These are phyloP conservation scores for Gracilaria domingensis DNA, from an alignment of 23 red algal genomes.

Conservation along the genomic window DNA sequence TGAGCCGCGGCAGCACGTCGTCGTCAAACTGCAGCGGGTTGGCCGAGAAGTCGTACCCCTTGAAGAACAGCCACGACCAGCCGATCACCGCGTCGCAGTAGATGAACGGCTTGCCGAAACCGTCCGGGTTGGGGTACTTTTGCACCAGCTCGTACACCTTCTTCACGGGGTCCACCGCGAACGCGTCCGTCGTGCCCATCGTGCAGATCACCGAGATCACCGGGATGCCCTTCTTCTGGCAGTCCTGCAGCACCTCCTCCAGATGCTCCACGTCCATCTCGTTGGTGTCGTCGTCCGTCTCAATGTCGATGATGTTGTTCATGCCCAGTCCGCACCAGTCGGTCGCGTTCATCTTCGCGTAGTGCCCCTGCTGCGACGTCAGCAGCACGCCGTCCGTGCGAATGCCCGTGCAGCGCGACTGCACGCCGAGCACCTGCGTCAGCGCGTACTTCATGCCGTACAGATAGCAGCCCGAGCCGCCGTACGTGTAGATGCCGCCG, in stretches of 20 bases:
- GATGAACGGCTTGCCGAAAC: slow-evolving; percentile 28
- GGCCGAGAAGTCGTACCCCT: slow-evolving; percentile 38
- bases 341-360: slow-evolving; percentile 53
- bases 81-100: slow-evolving; percentile 66
- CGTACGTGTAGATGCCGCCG: slow-evolving; percentile 59
- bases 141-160: slow-evolving; percentile 46
- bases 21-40: slow-evolving; percentile 45
- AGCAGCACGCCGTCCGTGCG: slow-evolving; percentile 57
- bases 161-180: slow-evolving; percentile 66
- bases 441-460: slow-evolving; percentile 70
- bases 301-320: slow-evolving; percentile 49
- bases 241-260: slow-evolving; percentile 33
- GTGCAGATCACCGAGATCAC: slow-evolving; percentile 61
- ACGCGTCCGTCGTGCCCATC: slow-evolving; percentile 67
- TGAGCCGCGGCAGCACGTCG: slow-evolving; percentile 1
- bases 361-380: slow-evolving; percentile 57
- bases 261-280: slow-evolving; percentile 54
- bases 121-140: slow-evolving; percentile 52
- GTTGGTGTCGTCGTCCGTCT: slow-evolving; percentile 50
- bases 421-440: slow-evolving; percentile 33
- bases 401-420: slow-evolving; percentile 42
- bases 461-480: slow-evolving; percentile 64
- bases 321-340: slow-evolving; percentile 65
- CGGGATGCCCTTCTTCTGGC: background rate
- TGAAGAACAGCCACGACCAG: slow-evolving; percentile 59